phyloP scores from a whole-genome alignment of 495 filamentous ascomycete species.

The Penicillium antarcticum region DNA sequence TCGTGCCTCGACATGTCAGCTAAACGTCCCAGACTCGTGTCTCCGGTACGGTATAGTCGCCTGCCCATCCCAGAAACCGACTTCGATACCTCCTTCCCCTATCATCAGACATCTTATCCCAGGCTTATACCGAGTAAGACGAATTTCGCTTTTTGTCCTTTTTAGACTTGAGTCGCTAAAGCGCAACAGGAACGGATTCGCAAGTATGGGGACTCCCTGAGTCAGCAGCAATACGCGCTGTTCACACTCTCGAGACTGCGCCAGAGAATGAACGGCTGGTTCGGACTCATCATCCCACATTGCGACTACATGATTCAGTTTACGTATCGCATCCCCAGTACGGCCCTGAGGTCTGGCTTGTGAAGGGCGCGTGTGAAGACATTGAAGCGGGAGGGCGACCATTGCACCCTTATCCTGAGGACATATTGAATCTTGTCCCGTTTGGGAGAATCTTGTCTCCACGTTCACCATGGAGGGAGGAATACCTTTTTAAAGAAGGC shows the following conservation, averaged over 20 bases:
- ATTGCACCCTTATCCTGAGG: conserved; percentile 2
- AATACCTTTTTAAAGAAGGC: conserved; percentile 1
- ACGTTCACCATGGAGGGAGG: background rate
- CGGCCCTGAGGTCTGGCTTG: conserved; percentile 6
- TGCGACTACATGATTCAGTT: background rate
- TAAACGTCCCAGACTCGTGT: background rate
- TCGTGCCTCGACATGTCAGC: background rate
- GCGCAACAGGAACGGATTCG: conserved; percentile 6
- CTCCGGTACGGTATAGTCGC: background rate
- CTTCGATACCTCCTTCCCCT: background rate
- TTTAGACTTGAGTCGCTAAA: background rate
- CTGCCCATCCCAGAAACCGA: conserved; percentile 4
- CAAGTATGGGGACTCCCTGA: conserved; percentile 1
- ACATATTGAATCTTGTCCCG: background rate
- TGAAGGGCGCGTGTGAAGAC: background rate
- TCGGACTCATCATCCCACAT: conserved; percentile 2
- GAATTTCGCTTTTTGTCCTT: background rate
- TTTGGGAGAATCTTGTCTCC: background rate
- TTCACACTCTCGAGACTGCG: background rate
- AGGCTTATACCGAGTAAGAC: background rate
- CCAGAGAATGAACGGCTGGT: conserved; percentile 7
- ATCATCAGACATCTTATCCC: background rate
- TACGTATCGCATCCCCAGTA: conserved; percentile 5
- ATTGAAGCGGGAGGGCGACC: conserved; percentile 5
- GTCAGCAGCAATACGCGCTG: conserved; percentile 1